phyloP scores from a whole-genome alignment of 345 rosid species.

The Aethionema arabicum region DNA sequence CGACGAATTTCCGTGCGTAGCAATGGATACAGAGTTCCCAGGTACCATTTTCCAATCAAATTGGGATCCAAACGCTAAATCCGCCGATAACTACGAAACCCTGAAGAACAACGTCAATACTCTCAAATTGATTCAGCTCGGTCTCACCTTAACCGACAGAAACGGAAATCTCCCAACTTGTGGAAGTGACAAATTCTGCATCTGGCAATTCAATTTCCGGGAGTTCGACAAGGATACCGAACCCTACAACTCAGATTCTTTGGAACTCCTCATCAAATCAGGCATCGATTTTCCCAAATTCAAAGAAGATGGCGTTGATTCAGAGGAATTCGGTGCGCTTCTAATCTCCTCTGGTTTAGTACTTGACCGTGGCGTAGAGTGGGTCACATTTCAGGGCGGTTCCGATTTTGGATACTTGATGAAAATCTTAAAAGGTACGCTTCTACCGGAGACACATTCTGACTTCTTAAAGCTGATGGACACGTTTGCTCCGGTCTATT shows the following conservation, averaged over 20 bases:
- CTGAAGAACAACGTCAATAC: conserved; percentile 69
- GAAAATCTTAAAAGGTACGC: conserved; percentile 60
- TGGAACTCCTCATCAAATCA: conserved; percentile 54
- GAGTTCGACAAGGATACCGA: conserved; percentile 62
- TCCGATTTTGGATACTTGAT: conserved; percentile 86
- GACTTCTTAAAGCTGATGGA: conserved; percentile 57
- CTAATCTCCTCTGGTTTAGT: conserved; percentile 76
- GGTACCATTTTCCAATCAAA: conserved; percentile 67
- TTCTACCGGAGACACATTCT: conserved; percentile 52
- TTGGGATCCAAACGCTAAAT: conserved; percentile 45
- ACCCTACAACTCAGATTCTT: conserved; percentile 62
- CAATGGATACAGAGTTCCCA: conserved; percentile 92
- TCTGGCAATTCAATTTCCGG: conserved; percentile 87
- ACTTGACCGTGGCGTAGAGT: conserved; percentile 60
- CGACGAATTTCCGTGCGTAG: conserved; percentile 61
- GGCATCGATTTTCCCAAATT: conserved; percentile 69
- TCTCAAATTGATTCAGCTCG: conserved; percentile 75
- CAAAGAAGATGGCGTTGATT: conserved; percentile 56
- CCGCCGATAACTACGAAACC: conserved; percentile 58
- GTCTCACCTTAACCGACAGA: conserved; percentile 74
- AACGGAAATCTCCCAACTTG: conserved; percentile 70
- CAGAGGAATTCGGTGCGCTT: conserved; percentile 54
- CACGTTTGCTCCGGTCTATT: conserved; percentile 57
- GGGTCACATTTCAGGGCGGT: conserved; percentile 93
- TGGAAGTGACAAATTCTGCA: conserved; percentile 58